Percentiles rank a stretch among this genome's conserved stretches.
These are phyloP conservation scores for Aspergillus aculeatus DNA, from an alignment of 2,329 filamentous ascomycete species.

Conservation along the genomic window DNA sequence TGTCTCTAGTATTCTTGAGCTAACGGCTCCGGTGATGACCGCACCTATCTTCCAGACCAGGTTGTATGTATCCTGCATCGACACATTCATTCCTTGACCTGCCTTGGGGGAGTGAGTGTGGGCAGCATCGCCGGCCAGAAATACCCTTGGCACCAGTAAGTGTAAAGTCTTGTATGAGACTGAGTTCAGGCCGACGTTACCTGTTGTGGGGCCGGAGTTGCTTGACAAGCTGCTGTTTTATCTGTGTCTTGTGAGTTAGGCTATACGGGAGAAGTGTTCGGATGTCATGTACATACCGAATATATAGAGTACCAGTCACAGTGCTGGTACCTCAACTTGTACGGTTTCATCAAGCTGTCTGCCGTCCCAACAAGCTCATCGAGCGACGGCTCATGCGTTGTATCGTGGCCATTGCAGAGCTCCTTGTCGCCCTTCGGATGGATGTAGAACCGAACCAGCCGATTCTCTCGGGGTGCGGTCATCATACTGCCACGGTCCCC, in stretches of 20 bases:
- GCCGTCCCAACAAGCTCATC: slow-evolving; percentile 10
- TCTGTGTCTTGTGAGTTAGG: background rate
- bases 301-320: slow-evolving; percentile 21
- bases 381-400: slow-evolving; percentile 2
- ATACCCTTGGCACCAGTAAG: background rate
- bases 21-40: background rate
- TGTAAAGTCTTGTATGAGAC: background rate
- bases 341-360: slow-evolving; percentile 11
- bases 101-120: slow-evolving; percentile 1
- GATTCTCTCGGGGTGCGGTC: slow-evolving; percentile 19
- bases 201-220: background rate
- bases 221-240: slow-evolving; percentile 4
- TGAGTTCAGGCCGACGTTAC: background rate
- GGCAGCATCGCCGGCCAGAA: background rate
- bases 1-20: background rate
- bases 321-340: slow-evolving; percentile 12
- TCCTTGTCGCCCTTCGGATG: slow-evolving; percentile 7
- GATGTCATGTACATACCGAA: slow-evolving; percentile 6
- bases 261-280: background rate
- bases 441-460: slow-evolving; percentile 19
- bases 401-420: background rate
- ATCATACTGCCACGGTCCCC: slow-evolving; percentile 14
- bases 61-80: slow-evolving; percentile 3
- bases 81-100: slow-evolving; percentile 1
- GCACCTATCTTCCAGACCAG: background rate